Evolutionary conservation across 2,329 filamentous ascomycete species (phyloP), one percentile per base, ranked within the genome.

Genomic region (Coleophoma eucalyptorum): DNA sequence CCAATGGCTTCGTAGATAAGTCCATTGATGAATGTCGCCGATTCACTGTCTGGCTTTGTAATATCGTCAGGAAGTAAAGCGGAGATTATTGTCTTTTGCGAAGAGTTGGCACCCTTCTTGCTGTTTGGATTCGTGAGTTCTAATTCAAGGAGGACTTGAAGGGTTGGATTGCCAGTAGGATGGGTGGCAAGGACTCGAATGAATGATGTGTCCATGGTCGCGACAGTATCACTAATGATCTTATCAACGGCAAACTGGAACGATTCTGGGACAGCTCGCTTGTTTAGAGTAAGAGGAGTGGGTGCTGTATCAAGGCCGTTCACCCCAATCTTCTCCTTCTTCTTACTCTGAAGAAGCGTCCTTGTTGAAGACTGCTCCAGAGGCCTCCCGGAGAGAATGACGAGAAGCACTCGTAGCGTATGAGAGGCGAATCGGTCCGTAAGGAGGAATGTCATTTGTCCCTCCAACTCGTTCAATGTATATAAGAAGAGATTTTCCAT

Each of bases 1-100:
- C 94, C 94, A 47, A 97, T 86, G 2, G 87, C 79, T 64, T 97
- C 91, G 68, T 97, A 97, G 21, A 97, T 76, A 65, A 97, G 81
- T 50, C 88, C 85, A 62, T 89, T 91, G 65, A 97, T 80, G 65
- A 97, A 96, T 15, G 82, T 79, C 4, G 89, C 87, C 45, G 85
- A 87, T 33, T 89, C 88, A 2, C 82, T 82, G 15, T 83, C 82
- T 55, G 93, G 87, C 31, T 79, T 78, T 18, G 95, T 80, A 0
- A 88, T 84, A 46, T 87, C 89, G 46, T 89, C 92, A 0, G 92
- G 91, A 1, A 97, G 75, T 1, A 99, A 79, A 55, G 83, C 84
- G 52, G 83, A 84, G 11, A 96, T 79, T 11, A 97, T 81, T 0
- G 87, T 68, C 18, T 65, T 65, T n/a, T 59, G 52, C 6, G 56